Base-by-base conservation (phyloP, 139 green algal genomes). In the Chlamydomonas incerta region DNA sequence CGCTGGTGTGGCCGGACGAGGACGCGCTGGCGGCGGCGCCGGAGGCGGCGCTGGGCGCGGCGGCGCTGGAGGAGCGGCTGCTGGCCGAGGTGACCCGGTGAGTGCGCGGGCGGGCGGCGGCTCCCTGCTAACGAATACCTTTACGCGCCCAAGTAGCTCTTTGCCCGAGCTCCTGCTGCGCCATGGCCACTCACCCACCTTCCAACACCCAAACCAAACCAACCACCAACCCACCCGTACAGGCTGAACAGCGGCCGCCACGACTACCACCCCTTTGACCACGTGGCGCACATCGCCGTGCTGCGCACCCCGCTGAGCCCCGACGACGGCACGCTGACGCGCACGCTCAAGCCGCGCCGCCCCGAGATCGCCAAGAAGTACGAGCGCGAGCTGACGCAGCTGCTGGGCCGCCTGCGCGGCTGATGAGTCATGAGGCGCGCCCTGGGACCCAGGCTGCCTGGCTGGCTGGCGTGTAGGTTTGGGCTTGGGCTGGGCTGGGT, bases 341-440 rank as follows among this genome's bases (percentile, higher is more conserved):
- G 93, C 57, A 99, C 96, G n/a, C 95, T 99, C 91, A 99, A 99
- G 91, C 93, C 93, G 13, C 81, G 93, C 47, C 83, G 96, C 28
- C 62, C 88, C 2, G 90, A 89, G 24, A 95, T 99, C 35, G 70
- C 89, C 55, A 35, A 92, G 67, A 82, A 88, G 60, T 95, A 97
- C 52, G 50, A 57, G 0, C 11, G 74, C 21, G 60, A 94, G 69
- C 87, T 94, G 4, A 76, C 79, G 6, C 11, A 58, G 17, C 92
- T 98, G 35, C 47, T 93, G 81, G 33, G 20, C 9, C 77, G 77
- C 62, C 91, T 97, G 70, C 85, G 94, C 24, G 93, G 89, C 31
- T 92, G n/a, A n/a, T n/a, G n/a, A n/a, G n/a, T n/a, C n/a, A n/a
- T n/a, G n/a, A n/a, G n/a, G n/a, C n/a, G n/a, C n/a, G n/a, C n/a